Conservation (phyloP, 2,329 filamentous ascomycete species). For the Aureobasidium namibiae region DNA sequence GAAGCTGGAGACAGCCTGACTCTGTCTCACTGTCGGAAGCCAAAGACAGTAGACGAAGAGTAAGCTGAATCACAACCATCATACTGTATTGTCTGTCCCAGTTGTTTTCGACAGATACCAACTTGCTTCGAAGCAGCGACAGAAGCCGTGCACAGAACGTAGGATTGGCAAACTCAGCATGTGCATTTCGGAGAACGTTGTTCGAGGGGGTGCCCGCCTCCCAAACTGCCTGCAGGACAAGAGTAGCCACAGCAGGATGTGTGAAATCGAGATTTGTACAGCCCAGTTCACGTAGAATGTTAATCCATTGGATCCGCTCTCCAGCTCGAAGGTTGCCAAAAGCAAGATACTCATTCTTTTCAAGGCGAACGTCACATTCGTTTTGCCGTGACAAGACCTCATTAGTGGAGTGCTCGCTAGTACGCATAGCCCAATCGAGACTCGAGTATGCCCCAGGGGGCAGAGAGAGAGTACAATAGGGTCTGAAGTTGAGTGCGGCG, state of each 20-base stretch:
- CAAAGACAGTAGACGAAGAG: conserved; percentile 17
- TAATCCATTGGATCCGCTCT: conserved; percentile 38
- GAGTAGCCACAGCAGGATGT: conserved; percentile 39
- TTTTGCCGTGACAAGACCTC: conserved; percentile 44
- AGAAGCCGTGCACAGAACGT: conserved; percentile 43
- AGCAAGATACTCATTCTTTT: conserved; percentile 46
- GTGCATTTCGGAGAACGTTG: conserved; percentile 35
- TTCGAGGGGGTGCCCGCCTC: conserved; percentile 46
- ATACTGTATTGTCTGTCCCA: conserved; percentile 54
- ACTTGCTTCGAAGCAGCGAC: conserved; percentile 38
- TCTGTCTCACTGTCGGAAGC: neutral
- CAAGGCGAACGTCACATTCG: conserved; percentile 39
- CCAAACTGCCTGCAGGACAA: conserved; percentile 45
- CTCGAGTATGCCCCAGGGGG: conserved; percentile 28
- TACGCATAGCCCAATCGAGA: conserved; percentile 25
- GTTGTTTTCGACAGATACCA: conserved; percentile 43
- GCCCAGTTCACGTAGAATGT: conserved; percentile 43
- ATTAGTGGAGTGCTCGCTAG: conserved; percentile 44
- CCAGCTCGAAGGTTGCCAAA: conserved; percentile 43
- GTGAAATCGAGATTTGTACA: conserved; percentile 53
- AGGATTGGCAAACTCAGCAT: conserved; percentile 43
- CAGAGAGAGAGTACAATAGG: conserved; percentile 36
- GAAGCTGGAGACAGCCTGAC: conserved; percentile 13
- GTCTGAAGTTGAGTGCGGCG: conserved; percentile 33
- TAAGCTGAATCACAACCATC: conserved; percentile 47